Evolutionary conservation across 352 stramenopile species (phyloP).

Genomic region (Globisporangium uncinulatum): DNA sequence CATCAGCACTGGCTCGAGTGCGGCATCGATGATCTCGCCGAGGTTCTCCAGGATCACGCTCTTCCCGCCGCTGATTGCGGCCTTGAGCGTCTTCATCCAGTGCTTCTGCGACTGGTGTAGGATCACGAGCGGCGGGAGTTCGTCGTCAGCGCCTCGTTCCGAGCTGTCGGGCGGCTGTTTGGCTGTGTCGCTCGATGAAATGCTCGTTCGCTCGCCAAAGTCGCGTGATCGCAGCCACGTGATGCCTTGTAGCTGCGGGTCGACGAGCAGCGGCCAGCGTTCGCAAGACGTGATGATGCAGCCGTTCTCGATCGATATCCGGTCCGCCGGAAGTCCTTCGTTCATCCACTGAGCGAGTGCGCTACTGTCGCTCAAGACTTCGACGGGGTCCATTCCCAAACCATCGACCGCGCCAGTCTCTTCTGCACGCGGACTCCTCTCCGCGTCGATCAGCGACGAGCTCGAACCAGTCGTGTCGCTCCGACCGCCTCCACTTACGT

Average conservation of each 20-base stretch:
- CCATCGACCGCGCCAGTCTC: neutral
- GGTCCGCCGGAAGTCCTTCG: conserved; percentile 84
- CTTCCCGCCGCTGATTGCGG: conserved; percentile 62
- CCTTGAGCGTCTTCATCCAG: conserved; percentile 72
- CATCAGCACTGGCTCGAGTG: conserved; percentile 88
- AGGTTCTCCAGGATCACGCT: conserved; percentile 91
- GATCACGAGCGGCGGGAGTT: conserved; percentile 43
- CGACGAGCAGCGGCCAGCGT: conserved; percentile 87
- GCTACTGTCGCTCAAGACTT: conserved; percentile 81
- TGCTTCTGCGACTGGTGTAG: conserved; percentile 70
- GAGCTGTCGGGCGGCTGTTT: neutral
- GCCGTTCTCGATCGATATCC: conserved; percentile 91
- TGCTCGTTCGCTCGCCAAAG: conserved; percentile 20
- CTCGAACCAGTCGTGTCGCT: conserved; percentile 1
- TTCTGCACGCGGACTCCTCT: neutral
- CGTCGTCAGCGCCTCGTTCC: neutral
- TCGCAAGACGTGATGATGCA: conserved; percentile 88
- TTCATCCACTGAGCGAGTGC: conserved; percentile 90
- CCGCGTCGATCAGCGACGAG: neutral
- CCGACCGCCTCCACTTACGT: neutral
- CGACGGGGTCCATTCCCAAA: conserved; percentile 69
- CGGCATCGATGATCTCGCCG: conserved; percentile 77
- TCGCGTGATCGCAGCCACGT: conserved; percentile 74
- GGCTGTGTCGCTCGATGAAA: neutral
- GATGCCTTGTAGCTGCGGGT: conserved; percentile 88